phyloP scores from a whole-genome alignment of 2,329 filamentous ascomycete species.

The Chaetomium sp. region DNA sequence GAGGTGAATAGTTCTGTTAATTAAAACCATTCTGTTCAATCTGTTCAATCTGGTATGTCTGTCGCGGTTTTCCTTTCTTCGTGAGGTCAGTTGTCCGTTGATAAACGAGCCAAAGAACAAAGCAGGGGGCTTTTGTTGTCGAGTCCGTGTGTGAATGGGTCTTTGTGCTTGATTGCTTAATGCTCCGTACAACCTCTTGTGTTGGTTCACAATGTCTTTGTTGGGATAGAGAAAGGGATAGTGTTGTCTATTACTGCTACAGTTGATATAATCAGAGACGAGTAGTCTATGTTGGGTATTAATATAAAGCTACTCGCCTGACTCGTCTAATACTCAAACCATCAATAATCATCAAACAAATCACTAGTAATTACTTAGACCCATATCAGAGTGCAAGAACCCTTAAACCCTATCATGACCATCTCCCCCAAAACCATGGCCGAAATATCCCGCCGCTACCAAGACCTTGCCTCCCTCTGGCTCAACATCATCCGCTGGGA shows the following conservation, averaged over 20 bases:
- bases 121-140: no score
- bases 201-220: not conserved
- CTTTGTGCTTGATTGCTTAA: no score
- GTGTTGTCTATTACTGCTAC: not conserved
- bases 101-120: no score
- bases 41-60: no score
- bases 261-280: not conserved
- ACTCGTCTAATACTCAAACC: not conserved
- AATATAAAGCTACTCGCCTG: not conserved
- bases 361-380: not conserved
- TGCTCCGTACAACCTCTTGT: not conserved
- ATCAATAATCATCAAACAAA: not conserved
- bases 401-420: not conserved
- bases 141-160: no score
- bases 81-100: no score
- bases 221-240: not conserved
- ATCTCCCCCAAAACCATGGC: not conserved
- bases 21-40: no score
- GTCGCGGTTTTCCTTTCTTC: no score
- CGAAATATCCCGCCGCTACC: not conserved
- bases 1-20: no score
- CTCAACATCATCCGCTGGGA: constrained; percentile 4
- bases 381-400: not conserved
- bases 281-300: not conserved
- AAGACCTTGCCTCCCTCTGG: not conserved